These are phyloP conservation scores for Canavalia gladiata DNA, from an alignment of 306 rosid genomes.

Conservation along the genomic window DNA sequence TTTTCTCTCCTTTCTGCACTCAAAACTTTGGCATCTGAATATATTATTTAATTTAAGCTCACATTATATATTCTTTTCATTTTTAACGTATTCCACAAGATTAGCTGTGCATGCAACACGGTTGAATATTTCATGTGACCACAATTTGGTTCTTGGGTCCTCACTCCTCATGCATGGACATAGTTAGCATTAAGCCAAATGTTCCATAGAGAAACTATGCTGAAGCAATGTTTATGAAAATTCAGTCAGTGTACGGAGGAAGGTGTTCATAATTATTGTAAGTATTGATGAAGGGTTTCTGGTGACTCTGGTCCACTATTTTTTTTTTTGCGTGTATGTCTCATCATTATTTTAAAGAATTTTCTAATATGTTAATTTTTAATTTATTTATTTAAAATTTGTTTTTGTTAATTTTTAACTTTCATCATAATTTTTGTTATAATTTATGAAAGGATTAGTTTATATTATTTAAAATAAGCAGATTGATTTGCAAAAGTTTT, in stretches of 20 bases:
- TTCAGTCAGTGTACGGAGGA: neutral
- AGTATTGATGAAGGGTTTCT: neutral
- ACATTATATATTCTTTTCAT: neutral
- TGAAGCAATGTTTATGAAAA: neutral
- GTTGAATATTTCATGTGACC: neutral
- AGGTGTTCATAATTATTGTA: neutral
- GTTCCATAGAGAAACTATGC: neutral
- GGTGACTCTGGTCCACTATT: too few species aligned
- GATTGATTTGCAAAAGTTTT: too few species aligned
- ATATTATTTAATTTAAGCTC: conserved; percentile 1
- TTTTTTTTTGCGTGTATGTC: neutral
- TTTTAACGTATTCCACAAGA: conserved; percentile 26
- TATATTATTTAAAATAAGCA: too few species aligned
- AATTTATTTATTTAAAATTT: too few species aligned
- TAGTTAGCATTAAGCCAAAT: neutral
- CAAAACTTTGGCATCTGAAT: neutral
- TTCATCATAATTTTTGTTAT: too few species aligned
- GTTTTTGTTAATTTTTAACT: too few species aligned
- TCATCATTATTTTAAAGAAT: neutral
- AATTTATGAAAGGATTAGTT: too few species aligned
- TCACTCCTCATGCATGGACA: neutral
- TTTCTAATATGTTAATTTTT: too few species aligned
- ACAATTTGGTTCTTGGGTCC: neutral
- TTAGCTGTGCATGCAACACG: neutral
- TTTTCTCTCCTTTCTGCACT: conserved; percentile 34